Base-by-base conservation (phyloP, 129 eudicot species). In the Centella asiatica region DNA sequence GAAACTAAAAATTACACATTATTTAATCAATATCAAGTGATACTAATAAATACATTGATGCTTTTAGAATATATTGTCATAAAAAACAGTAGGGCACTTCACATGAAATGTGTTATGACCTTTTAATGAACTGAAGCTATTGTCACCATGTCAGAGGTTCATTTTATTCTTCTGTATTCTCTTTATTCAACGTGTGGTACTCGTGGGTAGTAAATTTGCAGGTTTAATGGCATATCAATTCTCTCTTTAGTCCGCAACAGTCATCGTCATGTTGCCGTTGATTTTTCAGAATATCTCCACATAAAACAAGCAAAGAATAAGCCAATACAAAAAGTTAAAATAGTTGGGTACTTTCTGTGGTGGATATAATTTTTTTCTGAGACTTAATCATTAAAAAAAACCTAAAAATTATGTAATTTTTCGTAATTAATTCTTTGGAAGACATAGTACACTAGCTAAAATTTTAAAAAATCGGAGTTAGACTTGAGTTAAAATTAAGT, bases 111-210 rank as follows among this genome's bases (percentile, higher is more conserved):
- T 65, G 11, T 57, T 23, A 22, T 60, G 61, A 68, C 20, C 27
- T 22, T 22, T 48, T 57, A 51, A 27, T 48, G 67, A 33, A 57
- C 62, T 24, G 25, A 57, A 60, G 57, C 48, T 9, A 44, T 11
- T 49, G 72, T 72, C 74, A 32, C 69, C 64, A 63, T 40, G 14
- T 5, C 33, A 63, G 40, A 61, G 58, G 63, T 69, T 64, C 60
- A 55, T 61, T 51, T n/a, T 51, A 62, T 64, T n/a, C n/a, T n/a
- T n/a, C n/a, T 37, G 69, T 69, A 67, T 62, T 72, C 62, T 56
- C 42, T 0, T 6, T 26, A 40, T 28, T 28, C 22, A 32, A 46
- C n/a, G n/a, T n/a, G 52, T 64, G 61, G 69, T 32, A 64, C n/a
- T n/a, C n/a, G n/a, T n/a, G n/a, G n/a, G n/a, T n/a, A n/a, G n/a